Conservation (phyloP, 169 alveolate species). For the Plasmodium reichenowi region DNA sequence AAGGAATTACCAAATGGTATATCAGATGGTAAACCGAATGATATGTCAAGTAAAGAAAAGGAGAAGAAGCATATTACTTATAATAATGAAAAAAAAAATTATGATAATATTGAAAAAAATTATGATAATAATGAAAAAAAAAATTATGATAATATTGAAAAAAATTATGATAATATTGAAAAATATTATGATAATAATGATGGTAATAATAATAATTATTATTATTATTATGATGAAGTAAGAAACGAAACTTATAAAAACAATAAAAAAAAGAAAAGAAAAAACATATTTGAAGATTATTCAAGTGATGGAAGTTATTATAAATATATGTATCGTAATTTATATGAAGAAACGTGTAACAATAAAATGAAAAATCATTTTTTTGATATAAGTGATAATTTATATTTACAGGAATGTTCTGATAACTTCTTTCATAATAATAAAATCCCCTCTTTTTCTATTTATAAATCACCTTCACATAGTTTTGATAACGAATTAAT, state of each 20-base stretch:
- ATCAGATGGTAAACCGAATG: neutral
- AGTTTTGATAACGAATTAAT: constrained; percentile 67
- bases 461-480: constrained; percentile 34
- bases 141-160: neutral
- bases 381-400: constrained; percentile 64
- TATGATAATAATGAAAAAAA: neutral
- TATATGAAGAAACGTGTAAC: constrained; percentile 68
- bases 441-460: constrained; percentile 21
- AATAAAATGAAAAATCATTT: constrained; percentile 35
- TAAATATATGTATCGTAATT: constrained; percentile 60
- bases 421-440: constrained; percentile 63
- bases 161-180: neutral
- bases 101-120: neutral
- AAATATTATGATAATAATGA: neutral
- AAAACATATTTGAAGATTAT: constrained; percentile 46
- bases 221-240: neutral
- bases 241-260: neutral
- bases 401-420: constrained; percentile 69
- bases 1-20: neutral
- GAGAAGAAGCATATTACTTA: too few species aligned
- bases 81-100: neutral
- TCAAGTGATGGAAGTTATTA: constrained; percentile 77
- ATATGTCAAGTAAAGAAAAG: too few species aligned
- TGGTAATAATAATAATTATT: neutral
- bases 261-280: constrained; percentile 6